phyloP scores from a whole-genome alignment of 768 basidiomycete species.

The Termitomyces sp. region DNA sequence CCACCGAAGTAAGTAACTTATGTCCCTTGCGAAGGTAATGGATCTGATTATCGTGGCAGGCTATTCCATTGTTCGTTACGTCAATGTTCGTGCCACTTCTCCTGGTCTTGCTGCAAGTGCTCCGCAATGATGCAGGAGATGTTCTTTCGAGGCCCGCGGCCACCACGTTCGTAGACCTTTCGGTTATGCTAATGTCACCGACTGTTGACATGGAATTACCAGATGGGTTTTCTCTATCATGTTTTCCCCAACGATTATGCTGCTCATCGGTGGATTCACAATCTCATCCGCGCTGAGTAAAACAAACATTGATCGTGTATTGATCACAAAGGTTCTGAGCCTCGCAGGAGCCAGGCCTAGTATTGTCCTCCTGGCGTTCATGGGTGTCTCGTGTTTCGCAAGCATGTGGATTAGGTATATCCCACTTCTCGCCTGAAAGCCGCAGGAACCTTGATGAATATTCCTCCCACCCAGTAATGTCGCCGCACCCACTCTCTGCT shows the following conservation, averaged over 20 bases:
- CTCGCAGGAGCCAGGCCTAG: conserved; percentile 87
- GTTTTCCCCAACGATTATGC: conserved; percentile 98
- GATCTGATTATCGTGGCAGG: conserved; percentile 40
- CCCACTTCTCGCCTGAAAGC: not conserved
- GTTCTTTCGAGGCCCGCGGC: conserved; percentile 63
- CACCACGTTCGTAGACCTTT: conserved; percentile 59
- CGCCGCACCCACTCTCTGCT: conserved; percentile 95
- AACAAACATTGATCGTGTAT: conserved; percentile 88
- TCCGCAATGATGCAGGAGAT: conserved; percentile 57
- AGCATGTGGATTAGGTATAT: conserved; percentile 97
- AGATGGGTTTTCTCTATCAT: conserved; percentile 92
- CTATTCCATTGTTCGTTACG: conserved; percentile 97
- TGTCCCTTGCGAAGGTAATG: not conserved
- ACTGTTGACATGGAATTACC: not conserved
- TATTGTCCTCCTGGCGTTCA: conserved; percentile 87
- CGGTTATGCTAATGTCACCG: not conserved
- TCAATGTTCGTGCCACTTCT: conserved; percentile 87
- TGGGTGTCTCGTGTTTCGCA: conserved; percentile 95
- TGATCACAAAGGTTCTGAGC: conserved; percentile 88
- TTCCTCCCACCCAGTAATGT: conserved; percentile 65
- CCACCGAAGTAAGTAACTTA: conserved; percentile 71
- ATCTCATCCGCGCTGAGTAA: conserved; percentile 96
- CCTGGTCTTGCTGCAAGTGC: conserved; percentile 79
- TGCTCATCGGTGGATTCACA: conserved; percentile 96
- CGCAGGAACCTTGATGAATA: conserved; percentile 11